These are phyloP conservation scores for Fusarium proliferatum DNA, from an alignment of 2,329 filamentous ascomycete genomes.

Conservation along the genomic window DNA sequence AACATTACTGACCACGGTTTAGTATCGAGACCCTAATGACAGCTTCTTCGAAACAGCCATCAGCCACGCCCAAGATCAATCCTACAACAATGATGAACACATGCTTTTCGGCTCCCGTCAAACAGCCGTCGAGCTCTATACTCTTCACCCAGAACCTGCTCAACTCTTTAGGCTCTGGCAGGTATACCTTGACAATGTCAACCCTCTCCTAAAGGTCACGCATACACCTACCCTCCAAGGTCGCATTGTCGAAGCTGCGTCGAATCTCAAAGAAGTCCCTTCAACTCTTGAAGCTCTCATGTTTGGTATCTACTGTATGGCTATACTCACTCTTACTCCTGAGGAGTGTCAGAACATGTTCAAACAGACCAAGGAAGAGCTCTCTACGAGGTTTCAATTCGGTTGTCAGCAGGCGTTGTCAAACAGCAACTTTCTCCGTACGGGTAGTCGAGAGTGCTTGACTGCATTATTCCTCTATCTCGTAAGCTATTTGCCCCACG, in stretches of 20 bases:
- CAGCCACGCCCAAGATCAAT: conserved; percentile 58
- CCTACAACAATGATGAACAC: conserved; percentile 56
- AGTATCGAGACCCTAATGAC: conserved; percentile 7
- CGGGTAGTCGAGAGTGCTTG: conserved; percentile 62
- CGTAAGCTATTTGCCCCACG: conserved; percentile 49
- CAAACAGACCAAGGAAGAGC: conserved; percentile 51
- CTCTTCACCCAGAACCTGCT: conserved; percentile 60
- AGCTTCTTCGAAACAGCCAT: conserved; percentile 45
- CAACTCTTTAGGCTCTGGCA: conserved; percentile 66
- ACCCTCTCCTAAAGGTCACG: conserved; percentile 68
- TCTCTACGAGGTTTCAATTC: conserved; percentile 58
- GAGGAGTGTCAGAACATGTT: conserved; percentile 58
- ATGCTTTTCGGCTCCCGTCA: conserved; percentile 63
- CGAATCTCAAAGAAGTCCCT: conserved; percentile 53
- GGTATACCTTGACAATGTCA: conserved; percentile 66
- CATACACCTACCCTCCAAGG: conserved; percentile 66
- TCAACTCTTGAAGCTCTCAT: conserved; percentile 64
- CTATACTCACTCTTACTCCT: conserved; percentile 55
- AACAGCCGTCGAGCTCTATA: conserved; percentile 56
- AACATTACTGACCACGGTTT: fast-evolving
- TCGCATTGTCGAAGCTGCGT: conserved; percentile 62
- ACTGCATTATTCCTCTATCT: conserved; percentile 68
- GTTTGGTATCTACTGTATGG: conserved; percentile 63
- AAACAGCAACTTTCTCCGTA: conserved; percentile 61
- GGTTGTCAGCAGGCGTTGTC: conserved; percentile 65